phyloP scores from a whole-genome alignment of 2,329 filamentous ascomycete genomes.

The Hypoxylon sp. region DNA sequence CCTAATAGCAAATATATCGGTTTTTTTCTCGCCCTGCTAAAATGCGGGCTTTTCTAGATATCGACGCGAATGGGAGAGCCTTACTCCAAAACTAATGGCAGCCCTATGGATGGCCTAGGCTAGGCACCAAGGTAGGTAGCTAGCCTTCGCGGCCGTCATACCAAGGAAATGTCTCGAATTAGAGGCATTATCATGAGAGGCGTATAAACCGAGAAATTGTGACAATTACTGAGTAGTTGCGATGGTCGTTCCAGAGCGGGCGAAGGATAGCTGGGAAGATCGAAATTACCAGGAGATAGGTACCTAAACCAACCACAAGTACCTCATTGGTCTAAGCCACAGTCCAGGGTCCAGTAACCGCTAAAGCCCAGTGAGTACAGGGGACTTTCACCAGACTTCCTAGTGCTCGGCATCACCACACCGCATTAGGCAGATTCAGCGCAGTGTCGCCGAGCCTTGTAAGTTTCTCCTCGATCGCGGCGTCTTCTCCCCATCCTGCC shows the following conservation, averaged over 20 bases:
- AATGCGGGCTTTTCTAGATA: too few species aligned
- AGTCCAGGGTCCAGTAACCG: background rate
- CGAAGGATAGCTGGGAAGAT: background rate
- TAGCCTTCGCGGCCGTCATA: background rate
- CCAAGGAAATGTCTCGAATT: background rate
- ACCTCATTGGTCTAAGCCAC: background rate
- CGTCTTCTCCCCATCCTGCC: background rate
- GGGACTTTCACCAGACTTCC: background rate
- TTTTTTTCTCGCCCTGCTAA: background rate
- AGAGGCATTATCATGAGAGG: background rate
- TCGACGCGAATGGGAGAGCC: too few species aligned
- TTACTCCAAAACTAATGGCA: too few species aligned
- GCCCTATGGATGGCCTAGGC: background rate
- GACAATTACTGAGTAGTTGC: background rate
- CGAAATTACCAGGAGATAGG: too few species aligned
- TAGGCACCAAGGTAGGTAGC: background rate
- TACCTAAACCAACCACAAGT: too few species aligned
- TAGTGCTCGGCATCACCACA: too few species aligned
- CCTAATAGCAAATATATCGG: background rate
- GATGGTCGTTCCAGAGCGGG: background rate
- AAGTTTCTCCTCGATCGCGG: background rate
- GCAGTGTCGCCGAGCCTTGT: background rate
- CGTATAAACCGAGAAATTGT: background rate
- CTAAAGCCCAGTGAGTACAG: background rate
- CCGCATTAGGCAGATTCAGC: background rate